A percentile compares a stretch with the other conserved stretches of the same genome.
phyloP scores from a whole-genome alignment of 306 rosid species.

The Vigna unguiculata region DNA sequence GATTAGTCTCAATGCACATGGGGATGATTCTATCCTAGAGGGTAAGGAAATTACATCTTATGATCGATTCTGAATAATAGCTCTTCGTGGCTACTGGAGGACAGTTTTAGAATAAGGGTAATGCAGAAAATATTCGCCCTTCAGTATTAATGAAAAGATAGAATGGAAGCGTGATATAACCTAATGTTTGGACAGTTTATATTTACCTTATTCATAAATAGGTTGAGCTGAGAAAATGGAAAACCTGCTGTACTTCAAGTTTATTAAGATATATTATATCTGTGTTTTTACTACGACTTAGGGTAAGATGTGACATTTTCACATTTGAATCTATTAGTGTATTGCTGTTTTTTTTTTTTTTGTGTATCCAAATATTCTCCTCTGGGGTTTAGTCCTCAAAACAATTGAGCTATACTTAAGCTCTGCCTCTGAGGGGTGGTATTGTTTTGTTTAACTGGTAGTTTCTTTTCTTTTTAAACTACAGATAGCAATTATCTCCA shows the following conservation, averaged over 20 bases:
- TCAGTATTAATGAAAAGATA: constrained; percentile 3
- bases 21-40: background rate
- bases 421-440: background rate
- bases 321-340: too few relatives aligned
- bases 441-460: background rate
- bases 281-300: background rate
- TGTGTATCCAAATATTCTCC: constrained; percentile 7
- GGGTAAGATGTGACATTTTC: too few relatives aligned
- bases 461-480: background rate
- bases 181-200: background rate
- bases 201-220: background rate
- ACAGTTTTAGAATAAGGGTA: background rate
- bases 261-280: background rate
- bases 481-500: background rate
- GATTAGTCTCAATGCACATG: background rate
- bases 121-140: background rate
- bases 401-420: background rate
- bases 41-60: background rate
- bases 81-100: background rate
- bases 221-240: constrained; percentile 5
- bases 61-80: constrained; percentile 10
- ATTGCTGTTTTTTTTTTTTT: background rate
- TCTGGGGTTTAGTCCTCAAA: constrained; percentile 7
- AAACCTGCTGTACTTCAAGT: background rate
- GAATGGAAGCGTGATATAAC: background rate